These are phyloP conservation scores for Pestalotiopsis sp. DNA, from an alignment of 2,329 filamentous ascomycete species.

Conservation along the genomic window DNA sequence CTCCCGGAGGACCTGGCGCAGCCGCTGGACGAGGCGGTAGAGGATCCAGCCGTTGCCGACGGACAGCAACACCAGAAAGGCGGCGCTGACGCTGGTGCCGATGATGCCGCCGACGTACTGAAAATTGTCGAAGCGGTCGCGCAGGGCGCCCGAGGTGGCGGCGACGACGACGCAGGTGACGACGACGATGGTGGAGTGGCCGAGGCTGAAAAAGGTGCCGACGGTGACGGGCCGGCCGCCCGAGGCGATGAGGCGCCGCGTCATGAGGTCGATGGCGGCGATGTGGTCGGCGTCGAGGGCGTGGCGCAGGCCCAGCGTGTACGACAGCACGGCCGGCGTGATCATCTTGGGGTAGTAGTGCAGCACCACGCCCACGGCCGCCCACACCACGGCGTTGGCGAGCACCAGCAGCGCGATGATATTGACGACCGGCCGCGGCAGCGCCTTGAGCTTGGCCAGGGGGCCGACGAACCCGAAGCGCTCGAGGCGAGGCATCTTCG, in stretches of 20 bases:
- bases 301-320: constrained; percentile 87
- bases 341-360: constrained; percentile 64
- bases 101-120: constrained; percentile 83
- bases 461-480: constrained; percentile 18
- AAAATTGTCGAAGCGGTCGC: constrained; percentile 80
- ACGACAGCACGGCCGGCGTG: constrained; percentile 81
- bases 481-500: constrained; percentile 19
- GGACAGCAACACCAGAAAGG: constrained; percentile 81
- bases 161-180: constrained; percentile 91
- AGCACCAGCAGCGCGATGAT: constrained; percentile 55
- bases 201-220: constrained; percentile 91
- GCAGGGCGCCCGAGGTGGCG: constrained; percentile 82
- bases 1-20: constrained; percentile 62
- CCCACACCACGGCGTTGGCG: constrained; percentile 60
- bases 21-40: constrained; percentile 71
- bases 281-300: constrained; percentile 96
- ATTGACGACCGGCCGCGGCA: constrained; percentile 39
- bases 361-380: constrained; percentile 54
- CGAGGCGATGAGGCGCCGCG: constrained; percentile 81
- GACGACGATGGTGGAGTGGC: constrained; percentile 91
- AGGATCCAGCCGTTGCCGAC: constrained; percentile 86
- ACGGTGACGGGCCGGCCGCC: constrained; percentile 89
- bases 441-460: constrained; percentile 25
- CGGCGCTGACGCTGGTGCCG: constrained; percentile 83
- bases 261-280: constrained; percentile 90